A percentile compares a stretch with the other conserved stretches of the same genome.
phyloP scores from a whole-genome alignment of 2,329 filamentous ascomycete species.

The Phaeomoniella chlamydospora region DNA sequence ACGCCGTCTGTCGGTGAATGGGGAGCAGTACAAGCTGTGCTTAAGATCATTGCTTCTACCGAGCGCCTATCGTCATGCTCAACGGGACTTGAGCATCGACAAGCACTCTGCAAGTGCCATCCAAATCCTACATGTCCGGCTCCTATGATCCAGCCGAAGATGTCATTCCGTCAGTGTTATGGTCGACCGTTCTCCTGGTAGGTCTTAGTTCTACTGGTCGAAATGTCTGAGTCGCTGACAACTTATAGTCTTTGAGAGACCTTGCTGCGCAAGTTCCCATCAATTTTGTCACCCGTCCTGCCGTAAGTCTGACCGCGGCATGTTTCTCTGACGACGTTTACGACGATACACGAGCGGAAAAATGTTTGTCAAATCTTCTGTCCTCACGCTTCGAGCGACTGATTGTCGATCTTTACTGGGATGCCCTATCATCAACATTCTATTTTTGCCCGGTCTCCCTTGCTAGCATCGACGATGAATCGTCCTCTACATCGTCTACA shows the following conservation, averaged over 20 bases:
- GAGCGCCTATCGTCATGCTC: too few relatives aligned
- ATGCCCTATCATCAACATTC: constrained; percentile 37
- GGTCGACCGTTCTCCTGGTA: constrained; percentile 23
- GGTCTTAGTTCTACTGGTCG: constrained; percentile 5
- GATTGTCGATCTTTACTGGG: constrained; percentile 51
- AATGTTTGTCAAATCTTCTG: constrained; percentile 50
- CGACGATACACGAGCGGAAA: constrained; percentile 32
- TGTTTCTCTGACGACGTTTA: constrained; percentile 44
- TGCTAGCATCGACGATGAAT: neutral
- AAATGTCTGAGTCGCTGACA: neutral
- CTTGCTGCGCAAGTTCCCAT: constrained; percentile 44
- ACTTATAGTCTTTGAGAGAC: constrained; percentile 44
- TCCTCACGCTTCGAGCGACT: constrained; percentile 44
- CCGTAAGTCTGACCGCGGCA: constrained; percentile 40
- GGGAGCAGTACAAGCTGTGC: too few relatives aligned
- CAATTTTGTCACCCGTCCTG: constrained; percentile 45
- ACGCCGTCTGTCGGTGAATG: too few relatives aligned
- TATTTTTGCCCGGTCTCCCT: constrained; percentile 44
- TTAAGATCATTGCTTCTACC: too few relatives aligned
- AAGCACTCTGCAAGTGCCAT: too few relatives aligned
- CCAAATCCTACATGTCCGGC: constrained; percentile 26
- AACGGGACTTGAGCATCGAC: too few relatives aligned
- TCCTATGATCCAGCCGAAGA: constrained; percentile 22
- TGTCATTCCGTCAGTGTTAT: constrained; percentile 21
- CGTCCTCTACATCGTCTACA: constrained; percentile 4